A percentile compares a stretch with the other conserved stretches of the same genome.
phyloP scores from a whole-genome alignment of 306 rosid genomes.

The Aeschynomene evenia region DNA sequence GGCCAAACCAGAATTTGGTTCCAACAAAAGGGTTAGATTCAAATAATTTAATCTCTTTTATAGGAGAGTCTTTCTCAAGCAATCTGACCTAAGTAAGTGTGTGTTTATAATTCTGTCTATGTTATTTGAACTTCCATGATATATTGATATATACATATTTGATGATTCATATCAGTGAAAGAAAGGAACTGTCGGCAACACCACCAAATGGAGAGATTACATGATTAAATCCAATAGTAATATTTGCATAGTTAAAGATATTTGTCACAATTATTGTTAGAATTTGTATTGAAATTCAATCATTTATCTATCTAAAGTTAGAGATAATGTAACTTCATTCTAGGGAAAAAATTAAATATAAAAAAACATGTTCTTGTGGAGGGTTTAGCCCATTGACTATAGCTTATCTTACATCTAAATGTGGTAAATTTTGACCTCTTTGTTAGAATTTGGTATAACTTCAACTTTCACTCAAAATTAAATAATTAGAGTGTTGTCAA shows the following conservation, averaged over 20 bases:
- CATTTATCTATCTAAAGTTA: neutral
- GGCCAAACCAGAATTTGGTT: constrained; percentile 35
- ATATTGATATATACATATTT: too few species aligned
- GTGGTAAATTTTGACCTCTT: constrained; percentile 23
- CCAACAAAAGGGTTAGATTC: constrained; percentile 43
- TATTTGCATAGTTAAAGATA: neutral
- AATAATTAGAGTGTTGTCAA: constrained; percentile 28
- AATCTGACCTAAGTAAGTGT: constrained; percentile 29
- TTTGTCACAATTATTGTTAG: neutral
- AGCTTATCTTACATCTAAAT: constrained; percentile 7
- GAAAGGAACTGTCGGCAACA: constrained; percentile 28
- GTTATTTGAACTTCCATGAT: constrained; percentile 39
- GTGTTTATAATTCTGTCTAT: constrained; percentile 27
- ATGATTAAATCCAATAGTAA: neutral
- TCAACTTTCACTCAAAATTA: constrained; percentile 16
- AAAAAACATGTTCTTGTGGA: neutral
- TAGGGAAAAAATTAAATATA: too few species aligned
- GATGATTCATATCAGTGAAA: constrained; percentile 30
- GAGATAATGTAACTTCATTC: neutral
- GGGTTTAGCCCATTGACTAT: neutral
- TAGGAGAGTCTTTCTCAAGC: constrained; percentile 38
- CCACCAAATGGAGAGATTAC: constrained; percentile 15
- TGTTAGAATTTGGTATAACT: neutral
- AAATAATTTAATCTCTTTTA: constrained; percentile 36
- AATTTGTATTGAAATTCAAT: neutral